Evolutionary conservation across 139 green algal species (phyloP), one percentile per base, ranked within the genome.

Genomic region (Tetradesmus lagerheimii): DNA sequence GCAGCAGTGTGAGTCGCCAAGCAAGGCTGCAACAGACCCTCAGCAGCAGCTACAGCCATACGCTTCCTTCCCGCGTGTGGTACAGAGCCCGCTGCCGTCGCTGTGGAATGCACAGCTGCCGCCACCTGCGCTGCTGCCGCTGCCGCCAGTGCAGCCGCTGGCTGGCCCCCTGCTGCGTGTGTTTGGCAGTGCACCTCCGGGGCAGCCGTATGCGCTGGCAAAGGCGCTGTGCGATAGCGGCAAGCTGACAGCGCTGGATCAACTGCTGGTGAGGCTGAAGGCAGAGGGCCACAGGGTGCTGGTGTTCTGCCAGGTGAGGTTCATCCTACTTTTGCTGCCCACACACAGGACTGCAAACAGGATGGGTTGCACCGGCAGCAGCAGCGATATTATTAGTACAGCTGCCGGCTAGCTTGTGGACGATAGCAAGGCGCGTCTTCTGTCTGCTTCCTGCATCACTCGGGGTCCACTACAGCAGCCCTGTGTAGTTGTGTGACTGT

Each of bases 181-280:
- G 74, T 93, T 93, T 90, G 87, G 91, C 37, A 25, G 47, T 35
- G 75, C 77, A 11, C 87, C 91, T 1, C 71, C 87, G 31, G 86
- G 45, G 0, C 91, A 94, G 86, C 64, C 81, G 27, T 92, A 94
- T 74, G 89, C 90, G 12, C 81, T 93, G n/a, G 89, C 89, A 16
- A 92, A 95, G 11, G 85, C 78, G 2, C 38, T 95, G 77, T 50
- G 85, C 29, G 90, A 91, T 41, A 92, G 87, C 23, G 95, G 95
- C 37, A 97, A 97, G 94, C 87, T 97, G 83, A 84, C 92, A 47
- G 89, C 89, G 75, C 88, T 97, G 39, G 95, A 97, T 85, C 71
- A 80, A 53, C 74, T 97, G 80, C 91, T 97, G 78, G 90, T 64
- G 83, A 84, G 84, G 80, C 88, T 97, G n/a, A 92, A 92, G 41